A percentile compares a stretch with the other conserved stretches of the same genome.
Conservation (phyloP, 129 eudicot genomes). For the Tagetes patula region DNA sequence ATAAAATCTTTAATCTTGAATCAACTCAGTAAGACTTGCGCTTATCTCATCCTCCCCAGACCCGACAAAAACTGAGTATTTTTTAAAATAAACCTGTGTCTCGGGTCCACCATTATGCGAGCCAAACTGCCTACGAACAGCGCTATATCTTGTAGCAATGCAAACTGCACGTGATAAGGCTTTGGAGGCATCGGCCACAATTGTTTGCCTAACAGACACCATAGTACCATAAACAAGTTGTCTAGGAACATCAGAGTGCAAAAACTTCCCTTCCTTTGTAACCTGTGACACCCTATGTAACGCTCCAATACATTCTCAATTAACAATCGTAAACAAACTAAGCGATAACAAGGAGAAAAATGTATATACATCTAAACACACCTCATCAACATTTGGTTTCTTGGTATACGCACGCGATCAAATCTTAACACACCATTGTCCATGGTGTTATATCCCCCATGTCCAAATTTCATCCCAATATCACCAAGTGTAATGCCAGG, state of each 20-base stretch:
- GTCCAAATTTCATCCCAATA: constrained; percentile 94
- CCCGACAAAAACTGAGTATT: neutral
- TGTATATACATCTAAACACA: constrained; percentile 9
- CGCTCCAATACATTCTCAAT: neutral
- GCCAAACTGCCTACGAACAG: constrained; percentile 89
- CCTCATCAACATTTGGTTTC: constrained; percentile 98
- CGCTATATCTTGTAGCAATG: constrained; percentile 96
- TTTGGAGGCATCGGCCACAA: constrained; percentile 83
- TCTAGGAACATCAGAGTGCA: constrained; percentile 81
- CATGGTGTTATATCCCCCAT: constrained; percentile 97
- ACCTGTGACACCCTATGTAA: constrained; percentile 73
- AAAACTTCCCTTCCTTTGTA: constrained; percentile 77
- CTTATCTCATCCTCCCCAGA: no score
- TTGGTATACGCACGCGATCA: constrained; percentile 87
- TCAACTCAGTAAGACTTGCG: neutral
- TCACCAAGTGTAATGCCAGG: constrained; percentile 94
- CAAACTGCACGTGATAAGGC: constrained; percentile 92
- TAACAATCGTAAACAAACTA: no score
- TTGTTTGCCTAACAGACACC: constrained; percentile 86
- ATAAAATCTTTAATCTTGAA: neutral
- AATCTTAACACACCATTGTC: constrained; percentile 93
- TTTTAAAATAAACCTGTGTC: constrained; percentile 62
- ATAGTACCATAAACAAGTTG: constrained; percentile 84
- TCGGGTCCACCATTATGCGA: constrained; percentile 80
- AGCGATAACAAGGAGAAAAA: neutral